Percentiles rank a stretch among this genome's conserved stretches.
Evolutionary conservation across 1,139 yeast genomes (phyloP).

Genomic region (Diutina pseudorugosa): DNA sequence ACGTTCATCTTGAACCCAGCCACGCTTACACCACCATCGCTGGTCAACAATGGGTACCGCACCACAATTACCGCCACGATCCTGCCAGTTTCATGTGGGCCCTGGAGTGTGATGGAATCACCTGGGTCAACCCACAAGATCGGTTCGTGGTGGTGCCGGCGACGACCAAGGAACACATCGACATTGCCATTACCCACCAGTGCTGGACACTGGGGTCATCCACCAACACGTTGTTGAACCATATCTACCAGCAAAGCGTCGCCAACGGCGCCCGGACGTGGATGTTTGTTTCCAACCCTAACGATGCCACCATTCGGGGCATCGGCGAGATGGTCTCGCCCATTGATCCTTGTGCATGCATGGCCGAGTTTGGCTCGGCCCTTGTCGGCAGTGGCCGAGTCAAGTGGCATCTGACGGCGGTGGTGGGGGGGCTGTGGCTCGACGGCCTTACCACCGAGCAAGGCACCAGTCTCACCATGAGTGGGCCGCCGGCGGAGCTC

Average conservation of each 20-base stretch:
- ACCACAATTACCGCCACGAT: neutral
- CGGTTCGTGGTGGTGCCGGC: neutral
- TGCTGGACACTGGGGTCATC: constrained; percentile 1
- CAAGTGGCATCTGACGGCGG: constrained; percentile 2
- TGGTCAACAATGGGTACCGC: neutral
- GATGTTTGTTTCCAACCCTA: neutral
- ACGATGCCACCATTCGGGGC: neutral
- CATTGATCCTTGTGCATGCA: neutral
- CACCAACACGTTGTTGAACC: neutral
- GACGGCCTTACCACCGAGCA: neutral
- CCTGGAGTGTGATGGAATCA: neutral
- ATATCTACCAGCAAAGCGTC: neutral
- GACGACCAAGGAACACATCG: neutral
- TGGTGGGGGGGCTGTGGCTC: neutral
- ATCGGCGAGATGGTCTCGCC: neutral
- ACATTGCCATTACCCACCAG: neutral
- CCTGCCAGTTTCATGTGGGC: neutral
- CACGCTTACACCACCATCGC: neutral
- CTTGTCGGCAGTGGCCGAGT: neutral
- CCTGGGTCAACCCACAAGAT: neutral
- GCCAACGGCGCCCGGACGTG: neutral
- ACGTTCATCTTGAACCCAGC: neutral
- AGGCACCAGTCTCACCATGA: neutral
- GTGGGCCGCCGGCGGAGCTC: neutral
- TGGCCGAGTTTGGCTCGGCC: neutral